Evolutionary conservation across 108 stramenopile genomes (phyloP).

Genomic region (Hondaea fermentalgiana): DNA sequence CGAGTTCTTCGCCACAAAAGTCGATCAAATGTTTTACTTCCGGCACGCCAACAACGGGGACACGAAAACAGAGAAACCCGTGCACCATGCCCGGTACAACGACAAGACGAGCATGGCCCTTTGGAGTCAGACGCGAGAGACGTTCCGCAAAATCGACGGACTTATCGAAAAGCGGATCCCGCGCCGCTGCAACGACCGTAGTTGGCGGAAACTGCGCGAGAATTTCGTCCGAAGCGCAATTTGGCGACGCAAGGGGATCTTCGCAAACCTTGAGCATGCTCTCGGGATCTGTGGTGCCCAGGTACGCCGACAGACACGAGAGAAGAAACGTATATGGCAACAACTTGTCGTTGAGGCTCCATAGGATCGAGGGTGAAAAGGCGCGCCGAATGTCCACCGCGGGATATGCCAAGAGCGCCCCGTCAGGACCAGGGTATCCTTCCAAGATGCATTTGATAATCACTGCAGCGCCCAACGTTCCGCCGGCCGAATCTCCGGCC

Average conservation of each 20-base stretch:
- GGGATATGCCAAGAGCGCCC: neutral
- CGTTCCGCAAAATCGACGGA: neutral
- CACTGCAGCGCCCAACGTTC: neutral
- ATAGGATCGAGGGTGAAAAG: neutral
- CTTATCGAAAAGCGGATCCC: neutral
- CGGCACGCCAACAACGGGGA: neutral
- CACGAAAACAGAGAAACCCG: neutral
- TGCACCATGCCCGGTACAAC: neutral
- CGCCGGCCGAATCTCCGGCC: constrained; percentile 1
- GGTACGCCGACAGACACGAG: neutral
- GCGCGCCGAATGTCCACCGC: neutral
- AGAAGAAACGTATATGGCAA: neutral
- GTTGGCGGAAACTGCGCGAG: neutral
- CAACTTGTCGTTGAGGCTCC: neutral
- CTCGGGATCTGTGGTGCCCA: neutral
- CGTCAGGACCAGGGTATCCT: neutral
- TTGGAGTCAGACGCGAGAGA: neutral
- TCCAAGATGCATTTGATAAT: neutral
- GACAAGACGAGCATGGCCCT: neutral
- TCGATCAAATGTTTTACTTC: neutral
- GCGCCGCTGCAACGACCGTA: neutral
- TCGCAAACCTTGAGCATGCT: neutral
- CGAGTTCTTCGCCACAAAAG: neutral
- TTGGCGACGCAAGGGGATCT: neutral
- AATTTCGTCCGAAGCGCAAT: neutral